Conservation (phyloP, 1,139 yeast species). For the Hemisphaericaspora subhashii region DNA sequence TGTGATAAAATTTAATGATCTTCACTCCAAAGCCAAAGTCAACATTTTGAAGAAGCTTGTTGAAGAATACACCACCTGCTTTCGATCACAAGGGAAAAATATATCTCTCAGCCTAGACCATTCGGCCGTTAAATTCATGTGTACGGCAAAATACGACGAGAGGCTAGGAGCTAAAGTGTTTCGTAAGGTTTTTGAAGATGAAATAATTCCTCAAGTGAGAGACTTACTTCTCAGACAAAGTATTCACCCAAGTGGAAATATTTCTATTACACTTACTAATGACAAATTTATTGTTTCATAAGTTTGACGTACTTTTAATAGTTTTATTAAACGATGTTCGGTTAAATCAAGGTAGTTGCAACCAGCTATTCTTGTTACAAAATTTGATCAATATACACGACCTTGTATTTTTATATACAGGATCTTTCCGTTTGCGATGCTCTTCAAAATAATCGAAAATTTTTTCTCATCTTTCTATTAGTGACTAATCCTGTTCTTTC, state of each 20-base stretch:
- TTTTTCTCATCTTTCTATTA: constrained; percentile 1
- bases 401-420: too few species aligned
- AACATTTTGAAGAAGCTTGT: not conserved
- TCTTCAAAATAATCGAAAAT: too few species aligned
- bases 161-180: not conserved
- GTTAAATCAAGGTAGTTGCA: too few species aligned
- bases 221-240: not conserved
- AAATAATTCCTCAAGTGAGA: not conserved
- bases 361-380: too few species aligned
- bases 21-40: not conserved
- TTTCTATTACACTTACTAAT: not conserved
- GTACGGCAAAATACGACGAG: not conserved
- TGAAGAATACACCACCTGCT: not conserved
- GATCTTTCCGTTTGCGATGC: too few species aligned
- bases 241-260: not conserved
- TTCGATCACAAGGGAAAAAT: not conserved
- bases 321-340: too few species aligned
- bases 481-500: not conserved
- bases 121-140: not conserved
- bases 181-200: not conserved
- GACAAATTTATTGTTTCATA: not conserved
- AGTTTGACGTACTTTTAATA: too few species aligned
- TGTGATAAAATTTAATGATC: not conserved
- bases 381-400: too few species aligned
- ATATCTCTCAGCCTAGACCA: not conserved